Evolutionary conservation across 768 basidiomycete genomes (phyloP), one percentile per base, ranked within the genome.

Genomic region (Russula virescens): DNA sequence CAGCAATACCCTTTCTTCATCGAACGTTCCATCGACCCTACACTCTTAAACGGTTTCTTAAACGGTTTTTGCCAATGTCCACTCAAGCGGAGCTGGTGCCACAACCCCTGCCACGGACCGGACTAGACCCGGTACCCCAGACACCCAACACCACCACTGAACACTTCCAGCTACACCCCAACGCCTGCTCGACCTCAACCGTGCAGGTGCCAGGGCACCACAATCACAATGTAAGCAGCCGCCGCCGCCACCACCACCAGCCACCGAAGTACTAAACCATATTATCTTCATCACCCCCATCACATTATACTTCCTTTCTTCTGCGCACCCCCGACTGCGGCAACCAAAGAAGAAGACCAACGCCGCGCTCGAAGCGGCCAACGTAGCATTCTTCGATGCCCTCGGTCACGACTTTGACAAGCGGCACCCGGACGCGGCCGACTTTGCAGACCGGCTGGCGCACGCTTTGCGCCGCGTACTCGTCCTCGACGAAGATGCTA

Each of bases 381-480:
- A 65, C 40, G 10, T 46, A 10, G 61, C 64, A 5, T 42, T 46
- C 14, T 65, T 65, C 14, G 49, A 56, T 26, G 61, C 60, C 2
- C 55, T 47, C 11, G 43, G 53, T 11, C 42, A 57, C 11, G 35
- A 56, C 43, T 62, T 55, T 49, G 64, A 63, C 26, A 34, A 25
- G 28, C 46, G 19, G 1, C 51, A 62, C 43, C 64, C 54, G 6
- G 54, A 48, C 43, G 21, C 64, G 5, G 49, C 34, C 5, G 50
- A 53, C 1, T 54, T 65, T 5, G 61, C 64, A 9, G 50, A 38
- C 13, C 42, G 55, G 8, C 28, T 65, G 6, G 11, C 18, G 3
- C 40, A 9, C 11, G 61, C 64, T 0, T 21, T 65, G 23, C 21
- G 34, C 1, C 49, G 53, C n/a, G 21, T n/a, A 1, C 26, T 55